Evolutionary conservation across 1,284 basidiomycete genomes (phyloP).

Genomic region (Pyrrhoderma lamaoense): DNA sequence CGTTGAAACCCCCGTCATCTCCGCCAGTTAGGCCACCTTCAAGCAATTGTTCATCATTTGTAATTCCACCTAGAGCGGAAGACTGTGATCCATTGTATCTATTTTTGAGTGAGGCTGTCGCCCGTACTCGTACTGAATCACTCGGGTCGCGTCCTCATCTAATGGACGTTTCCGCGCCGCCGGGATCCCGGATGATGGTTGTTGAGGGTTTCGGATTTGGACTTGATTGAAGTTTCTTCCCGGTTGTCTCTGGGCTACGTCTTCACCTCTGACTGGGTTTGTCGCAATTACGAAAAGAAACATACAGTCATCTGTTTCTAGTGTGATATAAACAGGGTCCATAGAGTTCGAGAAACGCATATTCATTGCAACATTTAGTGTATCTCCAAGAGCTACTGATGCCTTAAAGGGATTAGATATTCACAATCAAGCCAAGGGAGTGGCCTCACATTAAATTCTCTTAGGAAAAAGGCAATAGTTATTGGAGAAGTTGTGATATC

Average conservation of each 20-base stretch:
- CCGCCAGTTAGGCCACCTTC: constrained; percentile 13
- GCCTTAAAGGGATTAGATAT: constrained; percentile 39
- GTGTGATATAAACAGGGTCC: constrained; percentile 64
- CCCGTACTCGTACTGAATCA: too few species aligned
- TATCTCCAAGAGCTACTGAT: constrained; percentile 68
- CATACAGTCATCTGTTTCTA: constrained; percentile 56
- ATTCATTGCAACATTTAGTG: constrained; percentile 52
- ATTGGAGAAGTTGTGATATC: constrained; percentile 52
- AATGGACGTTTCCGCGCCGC: constrained; percentile 7
- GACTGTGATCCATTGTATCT: too few species aligned
- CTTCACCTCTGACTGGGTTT: constrained; percentile 38
- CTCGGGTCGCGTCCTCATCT: constrained; percentile 4
- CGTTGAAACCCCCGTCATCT: constrained; percentile 15
- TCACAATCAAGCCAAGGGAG: constrained; percentile 9
- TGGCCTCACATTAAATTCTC: constrained; percentile 66
- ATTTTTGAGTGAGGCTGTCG: too few species aligned
- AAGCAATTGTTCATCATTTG: too few species aligned
- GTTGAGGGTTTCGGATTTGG: too few species aligned
- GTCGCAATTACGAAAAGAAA: constrained; percentile 70
- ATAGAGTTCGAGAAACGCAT: constrained; percentile 68
- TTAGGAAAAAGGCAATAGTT: constrained; percentile 68
- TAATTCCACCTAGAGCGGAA: too few species aligned
- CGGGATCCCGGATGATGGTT: constrained; percentile 2
- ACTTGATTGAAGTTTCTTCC: too few species aligned
- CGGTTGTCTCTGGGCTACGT: constrained; percentile 28